Percentiles rank a stretch among this genome's conserved stretches.
phyloP scores from a whole-genome alignment of 495 filamentous ascomycete genomes.

The Podospora conica region DNA sequence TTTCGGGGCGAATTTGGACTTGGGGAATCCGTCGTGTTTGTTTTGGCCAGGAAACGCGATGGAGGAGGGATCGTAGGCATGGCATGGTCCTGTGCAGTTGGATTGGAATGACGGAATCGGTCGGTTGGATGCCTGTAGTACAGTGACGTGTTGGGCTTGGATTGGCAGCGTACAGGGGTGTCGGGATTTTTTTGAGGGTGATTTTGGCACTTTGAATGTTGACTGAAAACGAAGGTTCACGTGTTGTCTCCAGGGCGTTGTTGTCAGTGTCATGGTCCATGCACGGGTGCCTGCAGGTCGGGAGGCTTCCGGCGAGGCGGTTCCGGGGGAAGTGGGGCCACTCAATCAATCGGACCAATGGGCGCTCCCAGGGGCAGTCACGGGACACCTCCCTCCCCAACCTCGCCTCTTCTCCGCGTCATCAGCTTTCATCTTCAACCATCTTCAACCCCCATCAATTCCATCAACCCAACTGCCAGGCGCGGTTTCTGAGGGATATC shows the following conservation, averaged over 20 bases:
- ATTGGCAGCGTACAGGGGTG: not conserved
- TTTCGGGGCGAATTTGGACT: constrained; percentile 13
- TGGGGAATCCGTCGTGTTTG: constrained; percentile 5
- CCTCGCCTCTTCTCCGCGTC: not conserved
- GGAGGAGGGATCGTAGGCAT: not conserved
- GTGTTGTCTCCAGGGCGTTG: no score
- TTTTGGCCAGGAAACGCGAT: constrained; percentile 7
- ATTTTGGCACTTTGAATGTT: not conserved
- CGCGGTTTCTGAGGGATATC: not conserved
- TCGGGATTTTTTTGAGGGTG: not conserved
- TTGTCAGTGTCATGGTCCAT: no score
- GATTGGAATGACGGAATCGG: no score
- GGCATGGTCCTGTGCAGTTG: not conserved
- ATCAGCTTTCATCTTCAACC: not conserved
- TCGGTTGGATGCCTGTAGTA: no score
- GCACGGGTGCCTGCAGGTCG: not conserved
- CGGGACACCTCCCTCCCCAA: not conserved
- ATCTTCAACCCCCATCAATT: not conserved
- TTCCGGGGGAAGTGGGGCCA: not conserved
- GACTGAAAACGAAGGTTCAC: no score
- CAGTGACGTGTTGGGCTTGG: not conserved
- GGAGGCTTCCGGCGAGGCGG: no score
- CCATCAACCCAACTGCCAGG: not conserved
- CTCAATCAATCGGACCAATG: not conserved
- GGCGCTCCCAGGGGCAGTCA: not conserved